phyloP scores from a whole-genome alignment of 805 yeast species.

The Priceomyces carsonii region DNA sequence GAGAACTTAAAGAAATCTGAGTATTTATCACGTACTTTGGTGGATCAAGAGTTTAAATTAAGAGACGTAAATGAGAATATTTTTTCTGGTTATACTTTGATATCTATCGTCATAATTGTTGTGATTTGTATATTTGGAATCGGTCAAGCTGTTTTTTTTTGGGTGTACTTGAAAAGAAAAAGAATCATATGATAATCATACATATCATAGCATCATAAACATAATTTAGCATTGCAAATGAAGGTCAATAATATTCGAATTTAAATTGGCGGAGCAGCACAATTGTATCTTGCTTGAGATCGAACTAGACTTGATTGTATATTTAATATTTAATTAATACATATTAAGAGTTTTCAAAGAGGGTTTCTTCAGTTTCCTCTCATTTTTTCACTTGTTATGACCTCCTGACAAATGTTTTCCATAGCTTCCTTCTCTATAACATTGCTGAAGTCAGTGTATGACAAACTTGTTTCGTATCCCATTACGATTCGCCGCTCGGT shows the following conservation, averaged over 20 bases:
- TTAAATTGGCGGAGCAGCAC: too few species aligned
- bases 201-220: too few species aligned
- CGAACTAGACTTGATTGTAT: too few species aligned
- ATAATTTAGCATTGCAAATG: too few species aligned
- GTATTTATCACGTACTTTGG: constrained; percentile 23
- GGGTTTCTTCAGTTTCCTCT: constrained; percentile 54
- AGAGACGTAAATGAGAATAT: constrained; percentile 42
- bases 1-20: constrained; percentile 32
- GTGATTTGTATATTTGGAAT: constrained; percentile 30
- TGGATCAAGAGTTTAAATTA: constrained; percentile 33
- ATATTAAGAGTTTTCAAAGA: constrained; percentile 1
- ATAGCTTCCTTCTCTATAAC: constrained; percentile 72
- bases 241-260: too few species aligned
- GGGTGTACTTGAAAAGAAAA: constrained; percentile 28
- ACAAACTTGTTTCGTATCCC: constrained; percentile 89
- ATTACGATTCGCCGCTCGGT: constrained; percentile 75
- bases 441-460: constrained; percentile 66
- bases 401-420: constrained; percentile 71
- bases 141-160: constrained; percentile 30
- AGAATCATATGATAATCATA: constrained; percentile 16
- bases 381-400: constrained; percentile 71
- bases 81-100: constrained; percentile 31
- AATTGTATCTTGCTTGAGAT: too few species aligned
- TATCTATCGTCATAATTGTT: constrained; percentile 26
- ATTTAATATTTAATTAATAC: background rate